phyloP scores from a whole-genome alignment of 2,329 filamentous ascomycete genomes.

The Colletotrichum sp. region DNA sequence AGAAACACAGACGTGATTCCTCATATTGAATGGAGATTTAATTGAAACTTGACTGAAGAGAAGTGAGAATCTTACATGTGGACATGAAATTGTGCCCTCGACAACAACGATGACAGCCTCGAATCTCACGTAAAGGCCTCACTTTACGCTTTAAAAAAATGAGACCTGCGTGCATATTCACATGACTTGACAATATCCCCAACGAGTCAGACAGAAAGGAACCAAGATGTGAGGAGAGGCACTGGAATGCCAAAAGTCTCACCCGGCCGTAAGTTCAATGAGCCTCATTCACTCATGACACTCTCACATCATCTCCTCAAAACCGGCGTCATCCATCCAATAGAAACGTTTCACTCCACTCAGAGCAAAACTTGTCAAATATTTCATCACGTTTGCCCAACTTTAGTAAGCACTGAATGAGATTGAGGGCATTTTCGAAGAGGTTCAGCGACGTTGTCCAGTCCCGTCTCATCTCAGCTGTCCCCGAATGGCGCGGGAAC shows the following conservation, averaged over 20 bases:
- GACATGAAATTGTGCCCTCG: background rate
- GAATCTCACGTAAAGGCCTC: accelerated
- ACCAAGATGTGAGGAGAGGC: background rate
- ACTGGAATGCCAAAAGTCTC: background rate
- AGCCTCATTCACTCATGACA: background rate
- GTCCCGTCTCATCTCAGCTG: background rate
- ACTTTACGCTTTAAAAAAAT: too few relatives aligned
- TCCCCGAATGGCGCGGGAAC: background rate
- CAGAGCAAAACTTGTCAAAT: background rate
- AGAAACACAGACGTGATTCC: background rate
- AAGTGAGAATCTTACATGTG: background rate
- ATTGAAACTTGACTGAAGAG: background rate
- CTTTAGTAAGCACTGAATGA: accelerated
- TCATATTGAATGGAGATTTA: background rate
- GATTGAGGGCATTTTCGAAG: background rate
- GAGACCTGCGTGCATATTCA: too few relatives aligned
- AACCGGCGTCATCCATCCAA: background rate
- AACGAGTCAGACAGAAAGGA: background rate
- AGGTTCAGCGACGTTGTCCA: background rate
- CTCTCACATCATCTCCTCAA: background rate
- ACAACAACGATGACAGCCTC: background rate
- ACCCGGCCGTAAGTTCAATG: background rate
- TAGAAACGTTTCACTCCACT: background rate
- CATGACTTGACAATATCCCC: accelerated
- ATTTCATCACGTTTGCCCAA: background rate